Percentiles rank a stretch among this genome's conserved stretches.
Conservation (phyloP, 768 basidiomycete species). For the Lanmaoa pseudosensibilis region DNA sequence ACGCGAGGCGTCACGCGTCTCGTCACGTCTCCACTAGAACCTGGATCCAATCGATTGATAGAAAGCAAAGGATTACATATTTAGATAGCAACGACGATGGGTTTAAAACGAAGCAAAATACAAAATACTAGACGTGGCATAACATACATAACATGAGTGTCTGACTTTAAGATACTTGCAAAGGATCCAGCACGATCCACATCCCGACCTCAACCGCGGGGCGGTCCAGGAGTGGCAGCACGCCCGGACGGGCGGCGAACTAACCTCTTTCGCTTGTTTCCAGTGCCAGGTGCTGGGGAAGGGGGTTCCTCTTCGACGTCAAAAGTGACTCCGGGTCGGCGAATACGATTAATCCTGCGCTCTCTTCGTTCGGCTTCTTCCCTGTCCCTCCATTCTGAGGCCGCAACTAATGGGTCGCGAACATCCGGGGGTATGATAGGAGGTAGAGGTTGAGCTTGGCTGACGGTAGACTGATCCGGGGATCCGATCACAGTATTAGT, state of each 20-base stretch:
- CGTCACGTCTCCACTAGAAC: conserved; percentile 10
- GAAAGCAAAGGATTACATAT: not conserved
- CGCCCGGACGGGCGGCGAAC: conserved; percentile 34
- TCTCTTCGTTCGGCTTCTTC: conserved; percentile 53
- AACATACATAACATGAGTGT: conserved; percentile 29
- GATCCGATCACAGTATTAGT: conserved; percentile 73
- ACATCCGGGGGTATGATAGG: conserved; percentile 47
- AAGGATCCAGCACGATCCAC: not conserved
- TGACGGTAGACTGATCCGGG: conserved; percentile 68
- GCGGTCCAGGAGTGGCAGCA: conserved; percentile 24
- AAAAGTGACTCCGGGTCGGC: conserved; percentile 66
- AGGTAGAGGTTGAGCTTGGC: conserved; percentile 52
- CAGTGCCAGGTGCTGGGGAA: conserved; percentile 36
- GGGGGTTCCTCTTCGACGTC: conserved; percentile 56
- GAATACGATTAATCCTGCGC: conserved; percentile 39
- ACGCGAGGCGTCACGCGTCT: conserved; percentile 29
- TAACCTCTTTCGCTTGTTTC: conserved; percentile 26
- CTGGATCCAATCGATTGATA: not conserved
- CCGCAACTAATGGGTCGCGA: conserved; percentile 63
- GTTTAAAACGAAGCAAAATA: conserved; percentile 18
- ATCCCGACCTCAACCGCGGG: conserved; percentile 17
- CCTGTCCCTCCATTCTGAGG: conserved; percentile 68
- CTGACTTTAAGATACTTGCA: conserved; percentile 25
- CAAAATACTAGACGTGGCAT: conserved; percentile 29
- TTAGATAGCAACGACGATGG: conserved; percentile 20